Base-by-base conservation (phyloP, 148 eudicot species). In the Rhododendron vialii region DNA sequence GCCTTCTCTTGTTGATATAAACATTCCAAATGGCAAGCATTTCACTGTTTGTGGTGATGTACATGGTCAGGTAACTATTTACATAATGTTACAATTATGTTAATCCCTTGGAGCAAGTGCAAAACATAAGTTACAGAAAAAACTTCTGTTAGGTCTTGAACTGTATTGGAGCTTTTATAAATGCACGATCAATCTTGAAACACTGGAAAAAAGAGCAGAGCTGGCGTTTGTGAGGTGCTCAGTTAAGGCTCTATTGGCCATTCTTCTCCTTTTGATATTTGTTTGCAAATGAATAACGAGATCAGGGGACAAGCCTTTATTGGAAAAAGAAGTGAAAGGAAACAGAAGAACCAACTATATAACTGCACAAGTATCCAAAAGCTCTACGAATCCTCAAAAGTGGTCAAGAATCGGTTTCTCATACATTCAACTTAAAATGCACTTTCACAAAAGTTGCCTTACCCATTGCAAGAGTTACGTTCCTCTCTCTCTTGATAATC, bases 41-140 rank as follows among this genome's bases (percentile, higher is more conserved):
- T 95, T 98, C 89, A 98, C 98, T 36, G 93, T 98, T 14, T 98
- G 99, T 88, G 99, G 99, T 88, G 99, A 95, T 87, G 99, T 98
- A 86, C 99, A 98, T 92, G 99, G 99, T 67, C 99, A 98, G 99
- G 99, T 98, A 97, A 87, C 71, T 75, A 38, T 26, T 30, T 80
- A 17, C 50, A 26, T 67, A 38, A 14, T n/a, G 36, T 26, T 18
- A 53, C 33, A 33, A 71, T 71, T 71, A 30, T 71, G 38, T 71
- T 51, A 43, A 86, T 33, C 51, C 43, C 22, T 48, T 78, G 81
- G 63, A 83, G 55, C 55, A 13, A 36, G 13, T 26, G 35, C 26
- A 17, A 33, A 33, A 33, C 18, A 15, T 51, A 15, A 12, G n/a
- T 76, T 22, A 33, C 11, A n/a, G 13, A 15, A 35, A 55, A 22